Evolutionary conservation across 495 filamentous ascomycete genomes (phyloP), one percentile per base, ranked within the genome.

Genomic region (Parathielavia hyrcaniae): DNA sequence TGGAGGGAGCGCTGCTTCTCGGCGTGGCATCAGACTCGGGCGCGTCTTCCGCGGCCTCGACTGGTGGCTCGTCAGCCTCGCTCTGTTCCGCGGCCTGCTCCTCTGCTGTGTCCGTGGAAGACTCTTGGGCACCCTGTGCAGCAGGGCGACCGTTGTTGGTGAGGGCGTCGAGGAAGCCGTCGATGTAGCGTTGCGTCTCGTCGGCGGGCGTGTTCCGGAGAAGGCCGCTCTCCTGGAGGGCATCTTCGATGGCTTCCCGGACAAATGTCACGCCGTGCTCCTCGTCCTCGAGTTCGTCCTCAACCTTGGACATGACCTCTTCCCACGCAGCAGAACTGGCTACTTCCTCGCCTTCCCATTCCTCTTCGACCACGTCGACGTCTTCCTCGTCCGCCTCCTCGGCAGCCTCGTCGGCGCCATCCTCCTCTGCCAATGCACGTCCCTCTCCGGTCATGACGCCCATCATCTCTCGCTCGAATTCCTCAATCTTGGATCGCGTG

Each of bases 391-490:
- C 46, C 10, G 10, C 20, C 17, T 50, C 57, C 6, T 62, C 55
- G 14, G 14, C 44, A 9, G 20, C 53, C 13, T 41, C 54, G 13
- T 52, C 54, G 9, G 16, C 55, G 4, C 12, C 52, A 12, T 59
- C 61, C 19, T 50, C 61, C 6, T 39, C 32, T 26, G 48, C 44
- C 14, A 17, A n/a, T 26, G 39, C 38, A 32, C 16, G 40, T 12
- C 41, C 44, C 17, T 57, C 53, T 12, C 49, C 53, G 43, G 5
- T 11, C 8, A 40, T 39, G 4, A 85, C 36, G 16, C 81, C 83
- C 49, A 83, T 69, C 8, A 95, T 75, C 0, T 78, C 72, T 23
- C 75, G 74, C 70, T 92, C 86, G 57, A 89, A 89, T 26, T 81
- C 82, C 40, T 86, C 80, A 14, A 91, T 78, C 47, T 79, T 75